Conservation (phyloP, 331 rosid genomes). For the Cucumis variabilis region DNA sequence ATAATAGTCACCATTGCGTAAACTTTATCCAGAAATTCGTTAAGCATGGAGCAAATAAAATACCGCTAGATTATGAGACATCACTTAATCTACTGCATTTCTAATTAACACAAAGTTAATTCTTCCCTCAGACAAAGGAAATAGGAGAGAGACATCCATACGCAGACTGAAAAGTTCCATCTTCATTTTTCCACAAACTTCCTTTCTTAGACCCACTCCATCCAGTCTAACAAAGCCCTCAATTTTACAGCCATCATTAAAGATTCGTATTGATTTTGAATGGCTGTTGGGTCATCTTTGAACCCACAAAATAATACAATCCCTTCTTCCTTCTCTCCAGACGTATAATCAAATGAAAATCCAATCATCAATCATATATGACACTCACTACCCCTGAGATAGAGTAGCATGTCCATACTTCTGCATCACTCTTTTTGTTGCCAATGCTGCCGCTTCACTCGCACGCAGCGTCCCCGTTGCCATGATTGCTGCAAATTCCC, state of each 20-base stretch:
- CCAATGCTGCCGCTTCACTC: slow-evolving; percentile 96
- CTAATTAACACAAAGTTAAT: no score
- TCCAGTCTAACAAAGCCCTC: not conserved
- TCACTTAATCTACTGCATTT: not conserved
- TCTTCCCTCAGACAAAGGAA: not conserved
- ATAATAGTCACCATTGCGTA: no score
- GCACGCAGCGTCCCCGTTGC: slow-evolving; percentile 91
- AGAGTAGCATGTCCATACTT: slow-evolving; percentile 62
- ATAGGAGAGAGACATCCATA: not conserved
- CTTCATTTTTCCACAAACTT: not conserved
- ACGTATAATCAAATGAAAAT: not conserved
- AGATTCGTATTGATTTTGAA: not conserved
- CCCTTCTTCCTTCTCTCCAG: not conserved
- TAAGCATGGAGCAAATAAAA: no score
- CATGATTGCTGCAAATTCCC: slow-evolving; percentile 88
- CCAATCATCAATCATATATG: no score
- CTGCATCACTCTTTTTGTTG: slow-evolving; percentile 91
- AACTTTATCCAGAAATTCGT: no score
- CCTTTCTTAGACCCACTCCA: not conserved
- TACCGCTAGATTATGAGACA: no score
- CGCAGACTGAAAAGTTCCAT: not conserved
- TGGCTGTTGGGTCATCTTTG: slow-evolving; percentile 16
- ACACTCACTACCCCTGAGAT: slow-evolving; percentile 49
- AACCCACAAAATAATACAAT: not conserved
- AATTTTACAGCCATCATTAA: not conserved